These are phyloP conservation scores for Cichorium intybus DNA, from an alignment of 140 eudicot species.

Conservation along the genomic window DNA sequence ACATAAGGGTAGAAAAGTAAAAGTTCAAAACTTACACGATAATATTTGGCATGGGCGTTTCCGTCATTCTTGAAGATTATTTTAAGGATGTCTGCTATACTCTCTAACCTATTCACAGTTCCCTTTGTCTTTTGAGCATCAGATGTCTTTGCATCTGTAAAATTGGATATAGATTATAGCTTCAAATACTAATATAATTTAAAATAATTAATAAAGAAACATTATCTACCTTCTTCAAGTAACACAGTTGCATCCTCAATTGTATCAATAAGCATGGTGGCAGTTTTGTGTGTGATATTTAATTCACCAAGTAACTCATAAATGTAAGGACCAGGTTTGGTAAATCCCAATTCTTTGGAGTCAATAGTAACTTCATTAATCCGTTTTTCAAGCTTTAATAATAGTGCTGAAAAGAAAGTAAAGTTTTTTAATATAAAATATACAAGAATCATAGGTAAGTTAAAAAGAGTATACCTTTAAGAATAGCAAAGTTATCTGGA, in stretches of 20 bases:
- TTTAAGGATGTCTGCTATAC: slow-evolving; percentile 72
- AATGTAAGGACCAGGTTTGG: slow-evolving; percentile 88
- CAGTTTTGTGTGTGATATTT: slow-evolving; percentile 61
- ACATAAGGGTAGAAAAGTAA: slow-evolving; percentile 2
- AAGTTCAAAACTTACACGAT: slow-evolving; percentile 63
- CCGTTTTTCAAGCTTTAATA: slow-evolving; percentile 84
- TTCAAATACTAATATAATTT: slow-evolving; percentile 1
- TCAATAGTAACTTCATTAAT: slow-evolving; percentile 76
- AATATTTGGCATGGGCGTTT: slow-evolving; percentile 72
- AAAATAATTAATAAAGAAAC: background rate
- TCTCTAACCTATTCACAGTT: slow-evolving; percentile 70
- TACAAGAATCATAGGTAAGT: background rate
- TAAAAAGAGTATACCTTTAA: slow-evolving; percentile 54
- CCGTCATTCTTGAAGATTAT: slow-evolving; percentile 63
- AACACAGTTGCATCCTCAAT: slow-evolving; percentile 76
- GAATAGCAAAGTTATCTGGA: slow-evolving; percentile 94
- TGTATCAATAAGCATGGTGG: slow-evolving; percentile 60
- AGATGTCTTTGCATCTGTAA: slow-evolving; percentile 50
- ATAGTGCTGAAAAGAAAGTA: slow-evolving; percentile 57
- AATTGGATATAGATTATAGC: slow-evolving; percentile 1
- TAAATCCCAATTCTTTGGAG: slow-evolving; percentile 88
- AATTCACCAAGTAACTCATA: slow-evolving; percentile 84
- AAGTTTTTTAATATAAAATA: background rate
- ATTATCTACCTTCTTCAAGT: slow-evolving; percentile 78
- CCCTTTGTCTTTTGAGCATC: slow-evolving; percentile 60